A percentile compares a stretch with the other conserved stretches of the same genome.
phyloP scores from a whole-genome alignment of 2,329 filamentous ascomycete species.

The Pseudogymnoascus sp. region DNA sequence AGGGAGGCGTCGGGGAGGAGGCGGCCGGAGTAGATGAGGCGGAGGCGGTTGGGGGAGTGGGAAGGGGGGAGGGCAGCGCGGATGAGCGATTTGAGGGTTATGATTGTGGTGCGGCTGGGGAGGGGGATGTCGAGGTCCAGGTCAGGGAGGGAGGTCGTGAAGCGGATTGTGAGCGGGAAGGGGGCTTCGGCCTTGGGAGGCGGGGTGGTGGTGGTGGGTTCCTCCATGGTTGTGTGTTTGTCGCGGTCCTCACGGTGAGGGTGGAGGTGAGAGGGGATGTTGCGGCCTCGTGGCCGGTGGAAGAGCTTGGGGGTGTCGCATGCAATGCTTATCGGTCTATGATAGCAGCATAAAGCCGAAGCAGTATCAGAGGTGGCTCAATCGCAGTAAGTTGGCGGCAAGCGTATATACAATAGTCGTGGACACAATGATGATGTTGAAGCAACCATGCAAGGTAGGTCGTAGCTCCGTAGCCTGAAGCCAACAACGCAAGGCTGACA shows the following conservation, averaged over 20 bases:
- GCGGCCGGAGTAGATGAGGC: slow-evolving; percentile 84
- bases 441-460: not conserved
- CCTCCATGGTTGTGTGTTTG: not conserved
- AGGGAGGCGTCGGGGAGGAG: slow-evolving; percentile 70
- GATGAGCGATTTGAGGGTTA: slow-evolving; percentile 76
- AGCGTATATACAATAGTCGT: not conserved
- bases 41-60: slow-evolving; percentile 64
- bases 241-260: not conserved
- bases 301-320: not conserved
- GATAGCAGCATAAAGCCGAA: not conserved
- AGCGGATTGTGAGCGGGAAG: slow-evolving; percentile 80
- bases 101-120: slow-evolving; percentile 64
- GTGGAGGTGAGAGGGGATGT: not conserved
- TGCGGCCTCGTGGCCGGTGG: not conserved
- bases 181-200: slow-evolving; percentile 26
- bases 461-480: not conserved
- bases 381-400: not conserved
- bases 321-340: not conserved
- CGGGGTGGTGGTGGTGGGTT: not conserved
- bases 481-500: not conserved
- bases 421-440: not conserved
- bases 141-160: slow-evolving; percentile 79
- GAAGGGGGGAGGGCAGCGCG: slow-evolving; percentile 61
- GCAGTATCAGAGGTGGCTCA: not conserved
- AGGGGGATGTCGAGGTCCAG: slow-evolving; percentile 68